Evolutionary conservation across 2,329 filamentous ascomycete genomes (phyloP).

Genomic region (Colletotrichum noveboracense): DNA sequence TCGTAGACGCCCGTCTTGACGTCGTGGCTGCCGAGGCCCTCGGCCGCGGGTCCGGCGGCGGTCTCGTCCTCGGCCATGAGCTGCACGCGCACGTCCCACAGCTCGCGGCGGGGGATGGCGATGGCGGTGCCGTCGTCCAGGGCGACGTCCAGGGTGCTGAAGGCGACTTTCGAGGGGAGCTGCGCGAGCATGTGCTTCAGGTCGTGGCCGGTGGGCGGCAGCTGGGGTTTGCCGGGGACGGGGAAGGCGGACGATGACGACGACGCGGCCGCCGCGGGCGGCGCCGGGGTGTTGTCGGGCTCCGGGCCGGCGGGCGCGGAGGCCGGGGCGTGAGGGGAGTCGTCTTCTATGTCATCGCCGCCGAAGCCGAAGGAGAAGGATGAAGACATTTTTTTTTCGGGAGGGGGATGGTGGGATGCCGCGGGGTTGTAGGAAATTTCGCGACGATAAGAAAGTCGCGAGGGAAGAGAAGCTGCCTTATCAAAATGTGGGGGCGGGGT

Average conservation of each 20-base stretch:
- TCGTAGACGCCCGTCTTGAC: constrained; percentile 85
- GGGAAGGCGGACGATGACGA: constrained; percentile 58
- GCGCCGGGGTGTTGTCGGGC: constrained; percentile 27
- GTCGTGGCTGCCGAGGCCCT: constrained; percentile 71
- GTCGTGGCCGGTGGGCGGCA: constrained; percentile 58
- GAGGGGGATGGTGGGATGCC: not conserved
- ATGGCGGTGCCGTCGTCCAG: constrained; percentile 62
- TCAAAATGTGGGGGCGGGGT: constrained; percentile 17
- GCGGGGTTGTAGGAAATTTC: constrained; percentile 8
- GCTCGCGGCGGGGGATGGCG: constrained; percentile 72
- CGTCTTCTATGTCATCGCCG: constrained; percentile 68
- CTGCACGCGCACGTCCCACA: constrained; percentile 83
- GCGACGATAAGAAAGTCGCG: not conserved
- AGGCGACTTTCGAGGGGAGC: constrained; percentile 78
- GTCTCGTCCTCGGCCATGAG: constrained; percentile 74
- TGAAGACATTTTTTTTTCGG: constrained; percentile 28
- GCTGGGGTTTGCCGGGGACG: constrained; percentile 63
- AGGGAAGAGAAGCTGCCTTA: not conserved
- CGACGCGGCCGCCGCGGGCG: constrained; percentile 34
- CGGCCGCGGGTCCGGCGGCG: constrained; percentile 41
- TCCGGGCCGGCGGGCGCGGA: constrained; percentile 2
- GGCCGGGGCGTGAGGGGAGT: constrained; percentile 29
- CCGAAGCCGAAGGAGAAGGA: constrained; percentile 67
- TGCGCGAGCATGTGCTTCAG: constrained; percentile 55
- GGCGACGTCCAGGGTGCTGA: constrained; percentile 63